Conservation (phyloP, 768 basidiomycete genomes). For the Suillus occidentalis region DNA sequence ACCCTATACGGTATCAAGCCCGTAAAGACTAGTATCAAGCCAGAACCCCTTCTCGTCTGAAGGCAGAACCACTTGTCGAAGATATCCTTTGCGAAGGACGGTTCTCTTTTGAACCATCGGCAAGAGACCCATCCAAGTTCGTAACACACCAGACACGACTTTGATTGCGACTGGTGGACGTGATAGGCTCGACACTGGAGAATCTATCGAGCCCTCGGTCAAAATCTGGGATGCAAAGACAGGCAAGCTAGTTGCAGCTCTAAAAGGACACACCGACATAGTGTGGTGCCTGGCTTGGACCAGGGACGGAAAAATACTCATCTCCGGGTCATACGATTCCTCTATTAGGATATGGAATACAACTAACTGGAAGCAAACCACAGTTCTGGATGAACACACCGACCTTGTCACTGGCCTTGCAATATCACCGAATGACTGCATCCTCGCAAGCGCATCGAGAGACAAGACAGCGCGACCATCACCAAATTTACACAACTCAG, state of each 20-base stretch:
- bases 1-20: too few relatives aligned
- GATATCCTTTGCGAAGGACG: too few relatives aligned
- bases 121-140: too few relatives aligned
- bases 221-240: constrained; percentile 3
- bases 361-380: not conserved
- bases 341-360: not conserved
- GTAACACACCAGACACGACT: constrained; percentile 4
- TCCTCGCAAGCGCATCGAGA: constrained; percentile 11
- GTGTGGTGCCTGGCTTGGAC: not conserved
- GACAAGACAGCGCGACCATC: constrained; percentile 4
- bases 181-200: not conserved
- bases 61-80: too few relatives aligned
- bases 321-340: not conserved
- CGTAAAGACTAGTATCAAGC: too few relatives aligned
- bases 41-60: too few relatives aligned
- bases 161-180: constrained; percentile 2
- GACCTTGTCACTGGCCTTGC: constrained; percentile 10
- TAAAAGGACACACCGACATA: not conserved
- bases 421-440: not conserved
- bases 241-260: not conserved
- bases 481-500: not conserved
- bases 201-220: rapidly evolving
- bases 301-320: not conserved
- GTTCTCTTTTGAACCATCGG: too few relatives aligned
- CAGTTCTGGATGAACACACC: not conserved